These are phyloP conservation scores for Euryodendron excelsum DNA, from an alignment of 148 eudicot species.

Conservation along the genomic window DNA sequence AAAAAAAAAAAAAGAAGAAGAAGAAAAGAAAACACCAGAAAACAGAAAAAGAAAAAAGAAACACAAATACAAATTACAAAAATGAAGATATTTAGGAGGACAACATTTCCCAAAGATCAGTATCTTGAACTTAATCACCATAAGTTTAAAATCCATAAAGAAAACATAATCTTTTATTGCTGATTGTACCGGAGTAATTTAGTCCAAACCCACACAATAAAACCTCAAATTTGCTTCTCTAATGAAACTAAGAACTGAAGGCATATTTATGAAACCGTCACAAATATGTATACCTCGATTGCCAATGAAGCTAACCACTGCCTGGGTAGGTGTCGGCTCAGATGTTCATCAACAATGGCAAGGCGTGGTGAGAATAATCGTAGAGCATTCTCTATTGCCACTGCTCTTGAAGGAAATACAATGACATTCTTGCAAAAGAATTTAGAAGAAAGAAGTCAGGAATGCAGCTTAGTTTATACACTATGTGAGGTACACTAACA, in stretches of 20 bases:
- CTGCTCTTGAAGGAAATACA: conserved; percentile 92
- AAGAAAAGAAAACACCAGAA: neutral
- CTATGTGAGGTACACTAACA: neutral
- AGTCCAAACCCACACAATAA: neutral
- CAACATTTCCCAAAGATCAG: neutral
- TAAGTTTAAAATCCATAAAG: neutral
- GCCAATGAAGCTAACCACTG: conserved; percentile 87
- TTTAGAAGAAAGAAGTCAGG: conserved; percentile 24
- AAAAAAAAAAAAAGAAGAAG: neutral
- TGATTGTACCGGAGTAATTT: neutral
- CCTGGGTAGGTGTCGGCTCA: conserved; percentile 71
- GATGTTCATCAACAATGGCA: conserved; percentile 93
- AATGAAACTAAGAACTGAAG: neutral
- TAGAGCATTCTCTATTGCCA: conserved; percentile 83
- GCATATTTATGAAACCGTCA: neutral
- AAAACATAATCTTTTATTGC: neutral
- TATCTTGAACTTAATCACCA: neutral
- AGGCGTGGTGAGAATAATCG: conserved; percentile 83
- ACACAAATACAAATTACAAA: too few relatives aligned
- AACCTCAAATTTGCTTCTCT: neutral
- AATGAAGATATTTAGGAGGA: neutral
- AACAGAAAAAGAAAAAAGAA: too few relatives aligned
- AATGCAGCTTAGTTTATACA: neutral
- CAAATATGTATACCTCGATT: conserved; percentile 56
- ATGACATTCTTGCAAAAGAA: conserved; percentile 60